These are phyloP conservation scores for Gentiana macrophylla DNA, from an alignment of 257 asterid genomes.

Conservation along the genomic window DNA sequence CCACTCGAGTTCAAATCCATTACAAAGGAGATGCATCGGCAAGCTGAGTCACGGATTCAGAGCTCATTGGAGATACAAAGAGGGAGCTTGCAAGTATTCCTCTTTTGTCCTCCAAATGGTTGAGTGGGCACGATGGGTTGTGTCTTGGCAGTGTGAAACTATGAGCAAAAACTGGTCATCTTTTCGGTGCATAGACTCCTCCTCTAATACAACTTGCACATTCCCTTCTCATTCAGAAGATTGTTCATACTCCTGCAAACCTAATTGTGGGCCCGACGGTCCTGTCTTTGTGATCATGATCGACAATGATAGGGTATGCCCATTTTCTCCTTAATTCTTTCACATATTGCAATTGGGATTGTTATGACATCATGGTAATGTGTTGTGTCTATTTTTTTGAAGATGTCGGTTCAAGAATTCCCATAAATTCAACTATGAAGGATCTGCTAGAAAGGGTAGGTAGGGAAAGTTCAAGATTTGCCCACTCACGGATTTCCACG, in stretches of 20 bases:
- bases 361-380: neutral
- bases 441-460: slow-evolving; percentile 60
- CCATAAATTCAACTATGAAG: slow-evolving; percentile 58
- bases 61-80: slow-evolving; percentile 98
- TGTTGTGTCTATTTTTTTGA: slow-evolving; percentile 14
- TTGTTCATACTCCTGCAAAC: slow-evolving; percentile 73
- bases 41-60: slow-evolving; percentile 98
- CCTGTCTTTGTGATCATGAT: slow-evolving; percentile 75
- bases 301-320: slow-evolving; percentile 82
- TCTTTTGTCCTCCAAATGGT: slow-evolving; percentile 92
- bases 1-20: slow-evolving; percentile 93
- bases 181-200: slow-evolving; percentile 33
- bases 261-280: slow-evolving; percentile 56
- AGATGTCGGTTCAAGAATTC: slow-evolving; percentile 98
- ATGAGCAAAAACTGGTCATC: slow-evolving; percentile 50
- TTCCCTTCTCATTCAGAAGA: slow-evolving; percentile 77
- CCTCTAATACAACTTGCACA: slow-evolving; percentile 51
- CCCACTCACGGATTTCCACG: slow-evolving; percentile 47
- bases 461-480: slow-evolving; percentile 57
- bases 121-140: slow-evolving; percentile 99
- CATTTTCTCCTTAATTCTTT: neutral
- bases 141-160: slow-evolving; percentile 93
- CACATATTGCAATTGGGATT: neutral
- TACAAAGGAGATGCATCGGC: slow-evolving; percentile 94
- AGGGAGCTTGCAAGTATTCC: slow-evolving; percentile 70